Evolutionary conservation across 345 rosid species (phyloP).

Genomic region (Turnera subulata): DNA sequence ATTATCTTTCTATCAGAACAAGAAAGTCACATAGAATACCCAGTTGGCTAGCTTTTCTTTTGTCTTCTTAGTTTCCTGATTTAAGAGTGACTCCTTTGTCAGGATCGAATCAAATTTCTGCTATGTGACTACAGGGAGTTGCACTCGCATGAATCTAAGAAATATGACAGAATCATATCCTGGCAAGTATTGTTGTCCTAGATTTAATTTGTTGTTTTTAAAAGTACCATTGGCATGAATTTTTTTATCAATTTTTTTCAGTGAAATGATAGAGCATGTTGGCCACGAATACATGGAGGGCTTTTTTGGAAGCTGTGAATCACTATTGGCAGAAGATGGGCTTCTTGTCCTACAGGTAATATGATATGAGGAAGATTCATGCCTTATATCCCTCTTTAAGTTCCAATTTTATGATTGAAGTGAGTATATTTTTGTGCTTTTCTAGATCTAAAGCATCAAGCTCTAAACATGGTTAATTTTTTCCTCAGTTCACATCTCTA

Average conservation of each 20-base stretch:
- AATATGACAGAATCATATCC: conserved; percentile 79
- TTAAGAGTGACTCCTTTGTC: not conserved
- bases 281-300: conserved; percentile 93
- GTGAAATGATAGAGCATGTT: conserved; percentile 92
- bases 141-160: conserved; percentile 37
- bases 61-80: too few species aligned
- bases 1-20: too few species aligned
- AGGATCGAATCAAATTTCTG: conserved; percentile 61
- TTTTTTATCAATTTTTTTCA: conserved; percentile 18
- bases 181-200: conserved; percentile 41
- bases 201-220: too few species aligned
- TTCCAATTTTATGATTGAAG: too few species aligned
- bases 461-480: not conserved
- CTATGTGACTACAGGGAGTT: conserved; percentile 80
- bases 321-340: conserved; percentile 69
- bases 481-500: conserved; percentile 64
- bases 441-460: too few species aligned
- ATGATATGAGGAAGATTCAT: not conserved
- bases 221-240: too few species aligned
- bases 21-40: too few species aligned
- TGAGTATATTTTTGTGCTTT: too few species aligned
- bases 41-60: too few species aligned
- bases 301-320: conserved; percentile 68
- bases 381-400: not conserved
- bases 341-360: conserved; percentile 78